Evolutionary conservation across 176 grass and related monocot genomes (phyloP).

Genomic region (Saccharum spontaneum): DNA sequence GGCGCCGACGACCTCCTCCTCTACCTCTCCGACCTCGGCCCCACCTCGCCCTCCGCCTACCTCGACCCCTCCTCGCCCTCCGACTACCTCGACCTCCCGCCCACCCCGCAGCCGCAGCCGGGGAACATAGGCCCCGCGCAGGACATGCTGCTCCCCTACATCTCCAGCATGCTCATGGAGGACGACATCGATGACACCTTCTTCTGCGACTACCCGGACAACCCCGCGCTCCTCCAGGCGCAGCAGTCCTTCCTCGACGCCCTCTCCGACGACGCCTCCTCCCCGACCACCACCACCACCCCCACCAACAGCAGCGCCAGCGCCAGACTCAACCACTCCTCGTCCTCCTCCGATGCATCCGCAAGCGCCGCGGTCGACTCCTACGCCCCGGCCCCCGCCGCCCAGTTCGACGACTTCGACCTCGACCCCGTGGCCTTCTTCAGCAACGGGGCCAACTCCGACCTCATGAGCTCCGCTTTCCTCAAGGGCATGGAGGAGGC

Average conservation of each 20-base stretch:
- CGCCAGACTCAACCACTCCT: background rate
- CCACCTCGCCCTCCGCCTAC: conserved; percentile 37
- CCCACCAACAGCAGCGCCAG: background rate
- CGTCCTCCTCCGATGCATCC: background rate
- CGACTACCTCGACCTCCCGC: conserved; percentile 43
- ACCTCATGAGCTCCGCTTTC: conserved; percentile 59
- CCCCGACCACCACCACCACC: background rate
- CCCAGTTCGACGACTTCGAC: conserved; percentile 11
- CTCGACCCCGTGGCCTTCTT: conserved; percentile 42
- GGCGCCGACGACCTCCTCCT: conserved; percentile 22
- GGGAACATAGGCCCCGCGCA: background rate
- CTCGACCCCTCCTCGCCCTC: conserved; percentile 44
- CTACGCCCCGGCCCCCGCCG: background rate
- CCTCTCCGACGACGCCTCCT: conserved; percentile 38
- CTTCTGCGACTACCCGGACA: conserved; percentile 63
- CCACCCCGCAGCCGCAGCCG: conserved; percentile 4
- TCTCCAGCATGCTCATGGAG: conserved; percentile 72
- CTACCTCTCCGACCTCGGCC: conserved; percentile 49
- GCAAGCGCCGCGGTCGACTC: conserved; percentile 25
- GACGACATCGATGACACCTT: conserved; percentile 68
- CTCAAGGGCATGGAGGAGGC: conserved; percentile 79
- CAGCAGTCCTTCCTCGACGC: conserved; percentile 70
- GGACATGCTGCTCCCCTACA: conserved; percentile 64
- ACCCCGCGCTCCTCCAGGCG: conserved; percentile 49
- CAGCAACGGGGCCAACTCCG: conserved; percentile 40